Base-by-base conservation (phyloP, 352 stramenopile species). In the Pythium plurisporium region DNA sequence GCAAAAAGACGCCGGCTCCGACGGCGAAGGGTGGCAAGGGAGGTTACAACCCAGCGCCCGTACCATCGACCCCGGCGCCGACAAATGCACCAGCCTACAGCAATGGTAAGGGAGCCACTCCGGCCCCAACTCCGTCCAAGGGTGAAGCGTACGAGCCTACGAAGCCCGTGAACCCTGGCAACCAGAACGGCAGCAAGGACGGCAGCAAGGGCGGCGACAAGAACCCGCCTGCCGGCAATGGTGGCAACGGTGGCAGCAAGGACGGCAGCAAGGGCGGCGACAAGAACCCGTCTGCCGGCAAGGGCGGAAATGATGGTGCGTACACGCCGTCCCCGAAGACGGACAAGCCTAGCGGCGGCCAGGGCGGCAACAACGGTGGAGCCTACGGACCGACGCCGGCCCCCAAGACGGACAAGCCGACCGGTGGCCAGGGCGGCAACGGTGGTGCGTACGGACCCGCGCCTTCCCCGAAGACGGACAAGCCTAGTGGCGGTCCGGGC, bases 1-100 rank as follows among this genome's bases (percentile, higher is more conserved):
- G 63, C 14, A 50, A 43, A 30, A 60, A 20, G 44, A 48, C n/a
- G 22, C 26, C 31, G 25, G 34, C 42, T 23, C 27, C 49, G 37
- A 57, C 40, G n/a, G 0, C 9, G 12, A 40, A 59, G 3, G 42
- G 42, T 30, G 42, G 31, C 31, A 51, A 60, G 3, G 41, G 40
- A 15, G 38, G 26, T n/a, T 34, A 56, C 3, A 46, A n/a, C n/a
- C n/a, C n/a, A n/a, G n/a, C n/a, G n/a, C n/a, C n/a, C n/a, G n/a
- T n/a, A n/a, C n/a, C n/a, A n/a, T n/a, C n/a, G n/a, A n/a, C n/a
- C n/a, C n/a, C n/a, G n/a, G n/a, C n/a, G n/a, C n/a, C n/a, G n/a
- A n/a, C n/a, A n/a, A n/a, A n/a, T n/a, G n/a, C n/a, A n/a, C n/a
- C n/a, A n/a, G 12, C 4, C 45, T 29, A 7, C 45, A 26, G 19